Conservation (phyloP, 164 flowering plant species). For the Litsea cubeba region DNA sequence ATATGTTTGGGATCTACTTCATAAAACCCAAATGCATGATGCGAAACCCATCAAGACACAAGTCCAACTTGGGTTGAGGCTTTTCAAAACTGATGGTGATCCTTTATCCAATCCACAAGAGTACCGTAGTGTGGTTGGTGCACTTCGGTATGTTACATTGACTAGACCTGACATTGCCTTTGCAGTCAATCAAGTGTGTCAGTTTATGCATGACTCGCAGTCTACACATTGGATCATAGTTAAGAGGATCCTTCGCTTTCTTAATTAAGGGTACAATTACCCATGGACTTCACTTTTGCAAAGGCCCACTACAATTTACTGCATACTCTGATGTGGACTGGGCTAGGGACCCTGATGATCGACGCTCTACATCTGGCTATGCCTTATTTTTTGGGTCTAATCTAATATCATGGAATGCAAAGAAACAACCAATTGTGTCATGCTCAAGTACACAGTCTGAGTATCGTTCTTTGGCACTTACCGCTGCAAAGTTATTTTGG, state of each 20-base stretch:
- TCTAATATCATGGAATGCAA: not conserved
- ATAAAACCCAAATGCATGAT: not conserved
- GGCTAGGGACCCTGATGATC: not conserved
- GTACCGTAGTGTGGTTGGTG: not conserved
- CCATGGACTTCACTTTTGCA: not conserved
- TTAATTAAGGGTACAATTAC: not conserved
- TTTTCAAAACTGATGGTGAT: not conserved
- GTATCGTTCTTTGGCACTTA: not conserved
- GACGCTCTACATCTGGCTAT: not conserved
- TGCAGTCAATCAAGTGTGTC: not conserved
- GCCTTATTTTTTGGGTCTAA: not conserved
- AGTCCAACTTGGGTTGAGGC: not conserved
- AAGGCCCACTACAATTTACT: not conserved
- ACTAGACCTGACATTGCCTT: not conserved
- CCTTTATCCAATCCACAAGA: not conserved
- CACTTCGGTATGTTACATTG: not conserved
- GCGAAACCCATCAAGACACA: not conserved
- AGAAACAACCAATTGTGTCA: not conserved
- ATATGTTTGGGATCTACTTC: not conserved
- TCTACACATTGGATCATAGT: not conserved
- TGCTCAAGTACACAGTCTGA: not conserved
- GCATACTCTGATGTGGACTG: not conserved
- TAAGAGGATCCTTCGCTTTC: not conserved
- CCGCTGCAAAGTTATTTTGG: not conserved
- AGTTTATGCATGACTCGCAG: constrained; percentile 4